Percentiles rank a stretch among this genome's conserved stretches.
Evolutionary conservation across 1,284 basidiomycete genomes (phyloP).

Genomic region (Papiliotrema laurentii): DNA sequence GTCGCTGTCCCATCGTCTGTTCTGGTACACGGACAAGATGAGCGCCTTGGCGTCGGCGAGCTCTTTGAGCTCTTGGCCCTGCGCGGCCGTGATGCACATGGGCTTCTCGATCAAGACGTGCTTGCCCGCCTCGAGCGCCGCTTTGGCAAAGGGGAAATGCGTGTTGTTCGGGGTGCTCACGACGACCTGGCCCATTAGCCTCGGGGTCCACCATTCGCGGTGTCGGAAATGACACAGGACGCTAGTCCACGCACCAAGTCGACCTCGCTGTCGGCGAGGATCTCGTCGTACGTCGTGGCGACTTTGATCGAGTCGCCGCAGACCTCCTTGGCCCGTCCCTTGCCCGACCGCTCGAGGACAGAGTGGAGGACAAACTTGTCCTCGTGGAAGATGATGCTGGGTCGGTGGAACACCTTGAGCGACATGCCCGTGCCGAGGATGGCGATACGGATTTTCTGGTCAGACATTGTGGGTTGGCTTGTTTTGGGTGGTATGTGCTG

Average conservation of each 20-base stretch:
- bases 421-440: slow-evolving; percentile 71
- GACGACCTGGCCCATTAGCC: slow-evolving; percentile 47
- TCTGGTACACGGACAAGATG: slow-evolving; percentile 69
- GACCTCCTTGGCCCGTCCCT: slow-evolving; percentile 27
- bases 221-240: neutral
- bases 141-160: slow-evolving; percentile 59
- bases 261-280: slow-evolving; percentile 45
- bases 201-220: neutral
- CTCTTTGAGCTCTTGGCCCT: slow-evolving; percentile 64
- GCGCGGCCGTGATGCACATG: slow-evolving; percentile 60
- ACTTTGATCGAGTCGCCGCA: slow-evolving; percentile 40
- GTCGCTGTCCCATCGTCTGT: slow-evolving; percentile 56
- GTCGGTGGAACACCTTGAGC: slow-evolving; percentile 70
- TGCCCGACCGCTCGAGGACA: slow-evolving; percentile 51
- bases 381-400: slow-evolving; percentile 70
- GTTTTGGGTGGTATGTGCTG: no score
- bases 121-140: slow-evolving; percentile 64
- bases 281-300: slow-evolving; percentile 42
- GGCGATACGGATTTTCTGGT: slow-evolving; percentile 49
- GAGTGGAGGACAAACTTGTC: slow-evolving; percentile 66
- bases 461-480: slow-evolving; percentile 1
- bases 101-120: slow-evolving; percentile 81
- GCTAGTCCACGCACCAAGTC: slow-evolving; percentile 34
- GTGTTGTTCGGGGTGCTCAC: slow-evolving; percentile 75
- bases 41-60: slow-evolving; percentile 64